Evolutionary conservation across 345 rosid genomes (phyloP).

Genomic region (Lepidium africanum): DNA sequence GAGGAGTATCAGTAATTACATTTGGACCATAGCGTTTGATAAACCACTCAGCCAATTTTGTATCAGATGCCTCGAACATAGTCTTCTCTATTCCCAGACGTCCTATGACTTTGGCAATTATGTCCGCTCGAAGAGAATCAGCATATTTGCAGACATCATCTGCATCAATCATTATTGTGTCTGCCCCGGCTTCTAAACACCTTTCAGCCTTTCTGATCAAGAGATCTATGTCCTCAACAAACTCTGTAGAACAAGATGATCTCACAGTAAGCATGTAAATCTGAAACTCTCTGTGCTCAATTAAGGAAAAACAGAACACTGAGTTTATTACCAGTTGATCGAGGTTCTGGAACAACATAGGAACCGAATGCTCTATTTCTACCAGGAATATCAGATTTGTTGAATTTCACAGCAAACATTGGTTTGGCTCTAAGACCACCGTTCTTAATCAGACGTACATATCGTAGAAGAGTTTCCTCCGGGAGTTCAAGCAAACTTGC

Average conservation of each 20-base stretch:
- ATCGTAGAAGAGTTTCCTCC: slow-evolving; percentile 79
- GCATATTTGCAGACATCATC: slow-evolving; percentile 75
- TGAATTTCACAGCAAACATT: slow-evolving; percentile 60
- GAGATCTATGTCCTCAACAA: slow-evolving; percentile 75
- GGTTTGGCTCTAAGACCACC: slow-evolving; percentile 86
- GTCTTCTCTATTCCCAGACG: slow-evolving; percentile 82
- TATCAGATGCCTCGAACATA: slow-evolving; percentile 88
- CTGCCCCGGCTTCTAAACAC: slow-evolving; percentile 94
- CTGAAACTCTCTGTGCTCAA: not conserved
- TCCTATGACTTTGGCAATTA: slow-evolving; percentile 74
- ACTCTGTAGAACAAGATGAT: slow-evolving; percentile 32
- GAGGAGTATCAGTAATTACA: slow-evolving; percentile 29
- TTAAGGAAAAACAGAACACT: not conserved
- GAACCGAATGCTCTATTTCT: slow-evolving; percentile 73
- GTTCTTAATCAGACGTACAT: slow-evolving; percentile 68
- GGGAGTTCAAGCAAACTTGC: slow-evolving; percentile 72
- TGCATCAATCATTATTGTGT: slow-evolving; percentile 87
- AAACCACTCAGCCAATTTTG: slow-evolving; percentile 76
- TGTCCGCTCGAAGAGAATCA: slow-evolving; percentile 61
- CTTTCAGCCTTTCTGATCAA: slow-evolving; percentile 89
- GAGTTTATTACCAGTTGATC: slow-evolving; percentile 49
- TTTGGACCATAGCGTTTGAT: slow-evolving; percentile 70
- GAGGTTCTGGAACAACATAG: slow-evolving; percentile 58
- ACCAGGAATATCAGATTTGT: slow-evolving; percentile 68
- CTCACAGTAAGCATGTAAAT: not conserved